phyloP scores from a whole-genome alignment of 2,329 filamentous ascomycete species.

The Basipetospora chlamydospora region DNA sequence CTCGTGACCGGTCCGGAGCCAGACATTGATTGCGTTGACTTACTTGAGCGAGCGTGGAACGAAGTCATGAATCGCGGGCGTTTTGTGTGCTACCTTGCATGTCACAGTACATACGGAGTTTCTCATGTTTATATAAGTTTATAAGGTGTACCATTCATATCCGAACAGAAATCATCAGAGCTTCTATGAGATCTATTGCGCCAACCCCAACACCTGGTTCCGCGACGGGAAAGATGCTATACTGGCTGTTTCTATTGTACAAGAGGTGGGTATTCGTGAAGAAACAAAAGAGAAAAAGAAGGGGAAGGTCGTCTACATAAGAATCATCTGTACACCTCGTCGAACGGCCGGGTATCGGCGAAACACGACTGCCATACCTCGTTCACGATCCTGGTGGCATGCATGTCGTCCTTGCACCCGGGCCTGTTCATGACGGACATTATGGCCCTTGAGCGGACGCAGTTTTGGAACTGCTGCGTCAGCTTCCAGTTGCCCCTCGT shows the following conservation, averaged over 20 bases:
- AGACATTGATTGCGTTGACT: too few species aligned
- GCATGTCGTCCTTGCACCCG: slow-evolving; percentile 67
- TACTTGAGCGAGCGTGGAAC: too few species aligned
- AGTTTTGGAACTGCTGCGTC: slow-evolving; percentile 87
- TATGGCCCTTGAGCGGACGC: slow-evolving; percentile 69
- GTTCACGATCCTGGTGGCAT: slow-evolving; percentile 80
- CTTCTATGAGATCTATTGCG: neutral
- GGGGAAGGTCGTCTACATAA: too few species aligned
- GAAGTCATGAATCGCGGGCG: too few species aligned
- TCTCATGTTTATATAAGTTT: too few species aligned
- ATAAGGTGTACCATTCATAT: neutral
- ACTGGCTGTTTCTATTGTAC: too few species aligned
- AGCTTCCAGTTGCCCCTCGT: slow-evolving; percentile 74
- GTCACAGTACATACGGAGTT: too few species aligned
- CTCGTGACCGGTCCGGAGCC: too few species aligned
- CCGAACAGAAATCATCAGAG: neutral
- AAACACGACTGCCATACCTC: slow-evolving; percentile 99
- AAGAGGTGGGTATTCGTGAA: neutral
- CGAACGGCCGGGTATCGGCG: slow-evolving; percentile 83
- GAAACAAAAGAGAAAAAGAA: neutral
- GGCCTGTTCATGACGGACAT: slow-evolving; percentile 67
- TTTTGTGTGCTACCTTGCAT: too few species aligned
- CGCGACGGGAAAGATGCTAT: too few species aligned
- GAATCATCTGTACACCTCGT: slow-evolving; percentile 74
- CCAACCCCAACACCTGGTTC: neutral